Evolutionary conservation across 1,139 yeast genomes (phyloP).

Genomic region (Suhomyces chickasaworum): DNA sequence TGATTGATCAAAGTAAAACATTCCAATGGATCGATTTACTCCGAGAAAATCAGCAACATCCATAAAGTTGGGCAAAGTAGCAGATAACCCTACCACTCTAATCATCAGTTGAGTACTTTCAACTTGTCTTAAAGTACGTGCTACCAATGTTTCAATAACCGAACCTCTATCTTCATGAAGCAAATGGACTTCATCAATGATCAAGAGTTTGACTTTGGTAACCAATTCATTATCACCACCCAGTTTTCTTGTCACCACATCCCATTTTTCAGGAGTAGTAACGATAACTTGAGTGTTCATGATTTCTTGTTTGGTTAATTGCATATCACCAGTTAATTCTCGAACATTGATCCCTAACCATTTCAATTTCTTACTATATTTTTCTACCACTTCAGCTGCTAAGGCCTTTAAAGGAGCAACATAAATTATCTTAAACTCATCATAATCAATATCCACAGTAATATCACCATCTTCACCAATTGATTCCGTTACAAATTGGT

Average conservation of each 20-base stretch:
- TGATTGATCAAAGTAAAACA: conserved; percentile 91
- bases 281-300: conserved; percentile 86
- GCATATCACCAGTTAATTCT: conserved; percentile 98
- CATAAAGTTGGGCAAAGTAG: conserved; percentile 89
- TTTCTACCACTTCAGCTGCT: conserved; percentile 96
- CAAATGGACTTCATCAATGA: conserved; percentile 95
- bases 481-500: conserved; percentile 57
- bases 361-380: conserved; percentile 72
- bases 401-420: conserved; percentile 96
- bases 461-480: conserved; percentile 50
- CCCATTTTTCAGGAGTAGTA: conserved; percentile 99
- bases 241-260: conserved; percentile 91
- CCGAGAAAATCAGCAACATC: conserved; percentile 97
- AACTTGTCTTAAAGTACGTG: conserved; percentile 91
- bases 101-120: conserved; percentile 94
- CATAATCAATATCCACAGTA: conserved; percentile 67
- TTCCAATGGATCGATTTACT: conserved; percentile 84
- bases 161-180: conserved; percentile 98
- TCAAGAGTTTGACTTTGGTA: conserved; percentile 77
- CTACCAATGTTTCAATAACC: conserved; percentile 92
- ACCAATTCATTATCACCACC: conserved; percentile 85
- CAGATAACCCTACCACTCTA: conserved; percentile 93
- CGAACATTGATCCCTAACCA: conserved; percentile 87
- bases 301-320: conserved; percentile 81
- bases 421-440: conserved; percentile 86